Conservation (phyloP, 2,329 filamentous ascomycete species). For the Cladophialophora immunda region DNA sequence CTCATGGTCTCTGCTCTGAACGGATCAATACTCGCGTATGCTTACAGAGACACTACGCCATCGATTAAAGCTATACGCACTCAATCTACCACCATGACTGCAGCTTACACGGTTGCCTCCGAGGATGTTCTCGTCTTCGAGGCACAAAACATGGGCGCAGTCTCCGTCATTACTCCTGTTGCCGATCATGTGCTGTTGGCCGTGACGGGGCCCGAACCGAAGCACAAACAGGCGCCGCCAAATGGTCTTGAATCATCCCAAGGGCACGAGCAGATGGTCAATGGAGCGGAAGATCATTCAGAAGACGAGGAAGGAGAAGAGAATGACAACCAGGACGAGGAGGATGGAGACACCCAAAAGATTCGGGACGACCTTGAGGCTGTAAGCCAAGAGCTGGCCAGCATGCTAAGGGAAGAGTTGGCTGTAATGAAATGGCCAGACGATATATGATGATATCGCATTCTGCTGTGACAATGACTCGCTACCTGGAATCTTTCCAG, state of each 20-base stretch:
- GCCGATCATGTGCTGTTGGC: slow-evolving; percentile 40
- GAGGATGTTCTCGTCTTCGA: slow-evolving; percentile 41
- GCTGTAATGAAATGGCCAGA: slow-evolving; percentile 39
- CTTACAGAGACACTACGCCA: slow-evolving; percentile 36
- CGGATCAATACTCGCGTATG: slow-evolving; percentile 41
- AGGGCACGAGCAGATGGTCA: slow-evolving; percentile 6
- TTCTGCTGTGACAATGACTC: background rate
- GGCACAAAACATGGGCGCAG: slow-evolving; percentile 39
- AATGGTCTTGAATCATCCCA: slow-evolving; percentile 17
- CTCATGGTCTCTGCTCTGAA: slow-evolving; percentile 41
- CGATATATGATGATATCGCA: slow-evolving; percentile 35
- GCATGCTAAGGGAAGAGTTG: slow-evolving; percentile 36
- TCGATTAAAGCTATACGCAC: slow-evolving; percentile 41
- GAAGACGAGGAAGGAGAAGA: slow-evolving; percentile 23
- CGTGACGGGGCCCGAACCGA: slow-evolving; percentile 39
- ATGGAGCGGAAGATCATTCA: slow-evolving; percentile 18
- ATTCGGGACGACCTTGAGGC: slow-evolving; percentile 39
- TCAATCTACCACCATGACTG: slow-evolving; percentile 41
- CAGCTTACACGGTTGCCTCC: slow-evolving; percentile 40
- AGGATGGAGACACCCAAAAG: slow-evolving; percentile 22
- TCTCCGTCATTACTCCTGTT: slow-evolving; percentile 40
- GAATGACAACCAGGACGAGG: slow-evolving; percentile 17
- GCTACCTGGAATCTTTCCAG: background rate
- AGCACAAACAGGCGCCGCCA: background rate
- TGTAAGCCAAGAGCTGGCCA: slow-evolving; percentile 38